Evolutionary conservation across 2,329 filamentous ascomycete genomes (phyloP).

Genomic region (Ceratocystis eucalypticola): DNA sequence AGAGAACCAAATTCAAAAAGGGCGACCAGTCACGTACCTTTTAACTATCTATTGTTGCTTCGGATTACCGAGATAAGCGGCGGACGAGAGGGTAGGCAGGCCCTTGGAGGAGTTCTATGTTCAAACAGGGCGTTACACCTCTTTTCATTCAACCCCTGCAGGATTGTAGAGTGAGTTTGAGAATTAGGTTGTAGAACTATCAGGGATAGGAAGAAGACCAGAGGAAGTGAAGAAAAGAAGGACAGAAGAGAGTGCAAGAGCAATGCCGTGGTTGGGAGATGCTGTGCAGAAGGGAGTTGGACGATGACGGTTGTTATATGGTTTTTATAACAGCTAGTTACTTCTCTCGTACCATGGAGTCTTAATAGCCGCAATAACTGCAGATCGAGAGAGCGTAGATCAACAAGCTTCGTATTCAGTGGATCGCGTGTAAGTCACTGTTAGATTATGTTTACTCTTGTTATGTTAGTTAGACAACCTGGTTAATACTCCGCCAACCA

Average conservation of each 20-base stretch:
- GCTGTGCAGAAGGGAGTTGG: background rate
- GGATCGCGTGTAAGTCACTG: background rate
- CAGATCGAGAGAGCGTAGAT: background rate
- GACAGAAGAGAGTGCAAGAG: background rate
- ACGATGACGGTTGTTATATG: background rate
- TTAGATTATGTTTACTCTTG: background rate
- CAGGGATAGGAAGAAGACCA: background rate
- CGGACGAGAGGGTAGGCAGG: background rate
- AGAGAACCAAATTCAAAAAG: background rate
- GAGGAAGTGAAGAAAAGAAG: background rate
- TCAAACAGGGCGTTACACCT: background rate
- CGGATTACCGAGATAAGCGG: too few species aligned
- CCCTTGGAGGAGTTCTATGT: background rate
- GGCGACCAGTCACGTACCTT: background rate
- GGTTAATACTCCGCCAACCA: background rate
- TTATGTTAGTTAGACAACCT: background rate
- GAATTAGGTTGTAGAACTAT: background rate
- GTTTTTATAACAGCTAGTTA: background rate
- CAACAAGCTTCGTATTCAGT: background rate
- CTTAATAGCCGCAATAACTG: background rate
- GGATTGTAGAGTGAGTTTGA: background rate
- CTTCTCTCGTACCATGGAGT: background rate
- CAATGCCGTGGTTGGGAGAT: background rate
- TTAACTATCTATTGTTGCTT: background rate
- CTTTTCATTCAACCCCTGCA: constrained; percentile 1